phyloP scores from a whole-genome alignment of 2,329 filamentous ascomycete species.

The Arthrocladium fulminans region DNA sequence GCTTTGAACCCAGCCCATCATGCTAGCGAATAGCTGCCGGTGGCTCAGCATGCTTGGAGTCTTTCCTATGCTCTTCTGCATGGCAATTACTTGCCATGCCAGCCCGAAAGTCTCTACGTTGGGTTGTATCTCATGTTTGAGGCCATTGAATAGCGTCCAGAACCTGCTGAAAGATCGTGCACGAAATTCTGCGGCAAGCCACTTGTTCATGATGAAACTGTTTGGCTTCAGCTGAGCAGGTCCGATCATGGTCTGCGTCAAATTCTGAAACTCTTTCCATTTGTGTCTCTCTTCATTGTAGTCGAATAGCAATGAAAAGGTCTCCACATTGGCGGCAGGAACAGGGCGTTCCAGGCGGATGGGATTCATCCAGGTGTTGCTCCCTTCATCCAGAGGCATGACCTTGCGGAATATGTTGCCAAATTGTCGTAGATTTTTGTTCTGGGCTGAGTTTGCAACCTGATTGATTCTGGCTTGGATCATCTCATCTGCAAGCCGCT shows the following conservation, averaged over 20 bases:
- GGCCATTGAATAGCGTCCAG: constrained; percentile 46
- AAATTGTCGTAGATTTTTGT: constrained; percentile 4
- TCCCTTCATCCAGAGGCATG: not conserved
- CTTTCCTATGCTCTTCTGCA: constrained; percentile 40
- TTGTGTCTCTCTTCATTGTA: constrained; percentile 59
- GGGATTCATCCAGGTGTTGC: constrained; percentile 25
- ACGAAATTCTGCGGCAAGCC: constrained; percentile 59
- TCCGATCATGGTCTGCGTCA: constrained; percentile 53
- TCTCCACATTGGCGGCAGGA: constrained; percentile 62
- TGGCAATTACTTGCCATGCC: constrained; percentile 50
- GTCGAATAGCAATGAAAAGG: constrained; percentile 65
- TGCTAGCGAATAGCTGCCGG: constrained; percentile 39
- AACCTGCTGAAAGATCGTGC: constrained; percentile 49
- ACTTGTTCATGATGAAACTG: constrained; percentile 69
- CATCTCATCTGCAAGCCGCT: constrained; percentile 67
- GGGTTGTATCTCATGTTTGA: constrained; percentile 47
- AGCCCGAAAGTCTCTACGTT: constrained; percentile 61
- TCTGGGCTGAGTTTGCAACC: constrained; percentile 34
- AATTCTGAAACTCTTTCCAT: constrained; percentile 47
- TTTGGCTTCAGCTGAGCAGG: constrained; percentile 58
- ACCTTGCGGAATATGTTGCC: constrained; percentile 5
- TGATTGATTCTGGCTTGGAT: constrained; percentile 58
- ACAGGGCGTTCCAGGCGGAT: constrained; percentile 34
- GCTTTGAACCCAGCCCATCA: constrained; percentile 38
- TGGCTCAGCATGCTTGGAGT: constrained; percentile 37